phyloP scores from a whole-genome alignment of 75 land plant genomes.

The Picea sitchensis region DNA sequence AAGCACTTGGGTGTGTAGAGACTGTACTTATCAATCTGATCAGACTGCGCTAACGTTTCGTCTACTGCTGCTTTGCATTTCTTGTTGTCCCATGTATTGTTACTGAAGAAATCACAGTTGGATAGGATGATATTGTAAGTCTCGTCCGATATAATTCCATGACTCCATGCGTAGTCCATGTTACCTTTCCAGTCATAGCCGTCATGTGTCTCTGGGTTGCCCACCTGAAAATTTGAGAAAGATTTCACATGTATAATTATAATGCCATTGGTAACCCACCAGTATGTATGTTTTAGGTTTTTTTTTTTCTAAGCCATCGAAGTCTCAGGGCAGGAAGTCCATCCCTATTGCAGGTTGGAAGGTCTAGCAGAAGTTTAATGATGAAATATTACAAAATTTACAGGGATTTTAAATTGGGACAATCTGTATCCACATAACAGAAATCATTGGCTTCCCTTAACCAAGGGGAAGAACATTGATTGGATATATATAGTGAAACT shows the following conservation, averaged over 20 bases:
- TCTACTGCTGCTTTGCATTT: slow-evolving; percentile 30
- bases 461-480: too few relatives aligned
- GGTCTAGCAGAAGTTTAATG: too few relatives aligned
- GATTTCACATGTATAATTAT: too few relatives aligned
- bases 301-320: too few relatives aligned
- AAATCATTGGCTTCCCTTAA: too few relatives aligned
- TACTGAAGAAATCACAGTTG: slow-evolving; percentile 33
- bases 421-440: too few relatives aligned
- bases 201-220: slow-evolving; percentile 57
- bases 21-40: slow-evolving; percentile 55
- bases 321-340: slow-evolving; percentile 20
- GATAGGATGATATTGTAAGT: slow-evolving; percentile 37
- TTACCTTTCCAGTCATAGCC: slow-evolving; percentile 38
- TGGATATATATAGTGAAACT: too few relatives aligned
- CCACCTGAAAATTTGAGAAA: slow-evolving; percentile 29
- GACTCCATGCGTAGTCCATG: slow-evolving; percentile 76
- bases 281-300: too few relatives aligned
- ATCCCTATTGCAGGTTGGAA: too few relatives aligned
- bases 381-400: too few relatives aligned
- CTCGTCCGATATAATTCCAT: slow-evolving; percentile 62
- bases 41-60: slow-evolving; percentile 44
- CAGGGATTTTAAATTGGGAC: too few relatives aligned
- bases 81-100: slow-evolving; percentile 32
- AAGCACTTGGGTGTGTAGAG: slow-evolving; percentile 52
- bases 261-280: too few relatives aligned